phyloP scores from a whole-genome alignment of 208 protist species.

The Trypanosoma cruzi region DNA sequence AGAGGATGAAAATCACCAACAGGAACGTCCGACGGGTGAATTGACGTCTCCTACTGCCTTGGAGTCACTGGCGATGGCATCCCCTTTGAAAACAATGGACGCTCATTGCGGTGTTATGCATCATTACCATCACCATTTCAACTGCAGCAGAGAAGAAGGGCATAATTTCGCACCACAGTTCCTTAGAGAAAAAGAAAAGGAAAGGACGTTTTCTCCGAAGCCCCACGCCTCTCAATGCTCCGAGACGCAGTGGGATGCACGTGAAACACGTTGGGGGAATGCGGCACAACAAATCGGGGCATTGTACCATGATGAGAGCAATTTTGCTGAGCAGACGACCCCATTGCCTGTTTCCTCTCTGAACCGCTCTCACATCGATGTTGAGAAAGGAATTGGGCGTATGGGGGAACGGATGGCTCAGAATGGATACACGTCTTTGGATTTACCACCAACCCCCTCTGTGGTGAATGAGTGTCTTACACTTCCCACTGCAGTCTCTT shows the following conservation, averaged over 20 bases:
- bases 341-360: slow-evolving; percentile 1
- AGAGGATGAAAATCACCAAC: background rate
- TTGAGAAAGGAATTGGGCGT: background rate
- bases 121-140: slow-evolving; percentile 25
- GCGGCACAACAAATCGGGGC: background rate
- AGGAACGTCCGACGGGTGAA: background rate
- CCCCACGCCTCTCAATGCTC: background rate
- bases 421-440: background rate
- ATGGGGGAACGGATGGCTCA: background rate
- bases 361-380: slow-evolving; percentile 8
- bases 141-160: background rate
- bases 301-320: background rate
- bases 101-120: slow-evolving; percentile 7
- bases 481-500: slow-evolving; percentile 19
- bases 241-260: background rate
- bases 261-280: background rate
- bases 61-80: slow-evolving; percentile 11
- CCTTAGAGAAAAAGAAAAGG: background rate
- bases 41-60: slow-evolving; percentile 6
- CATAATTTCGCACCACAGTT: slow-evolving; percentile 1
- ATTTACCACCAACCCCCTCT: slow-evolving; percentile 2
- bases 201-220: background rate
- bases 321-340: background rate
- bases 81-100: background rate
- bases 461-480: slow-evolving; percentile 22